phyloP scores from a whole-genome alignment of 1,284 basidiomycete species.

The Stygiomarasmius scandens region DNA sequence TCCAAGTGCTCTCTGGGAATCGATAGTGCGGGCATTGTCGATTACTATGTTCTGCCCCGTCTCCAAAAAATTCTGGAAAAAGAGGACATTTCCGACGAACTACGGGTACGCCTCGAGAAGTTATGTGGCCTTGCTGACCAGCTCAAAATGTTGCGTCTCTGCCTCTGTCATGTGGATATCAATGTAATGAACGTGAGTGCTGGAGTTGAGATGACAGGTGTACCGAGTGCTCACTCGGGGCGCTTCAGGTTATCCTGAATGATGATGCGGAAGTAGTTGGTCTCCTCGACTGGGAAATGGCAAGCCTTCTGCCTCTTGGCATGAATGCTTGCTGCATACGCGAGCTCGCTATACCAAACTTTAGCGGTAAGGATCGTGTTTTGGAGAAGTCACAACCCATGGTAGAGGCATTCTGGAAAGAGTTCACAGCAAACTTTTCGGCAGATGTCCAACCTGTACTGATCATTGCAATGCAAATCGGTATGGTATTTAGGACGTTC shows the following conservation, averaged over 20 bases:
- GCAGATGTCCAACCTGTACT: background rate
- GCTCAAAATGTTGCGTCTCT: background rate
- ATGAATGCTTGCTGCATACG: slow-evolving; percentile 10
- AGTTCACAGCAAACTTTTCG: background rate
- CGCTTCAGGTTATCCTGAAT: background rate
- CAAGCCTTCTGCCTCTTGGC: slow-evolving; percentile 6
- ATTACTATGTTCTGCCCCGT: background rate
- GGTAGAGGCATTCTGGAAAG: slow-evolving; percentile 5
- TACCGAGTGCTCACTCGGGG: background rate
- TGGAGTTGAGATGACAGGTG: background rate
- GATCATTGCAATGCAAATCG: slow-evolving; percentile 8
- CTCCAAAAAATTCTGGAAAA: slow-evolving; percentile 1
- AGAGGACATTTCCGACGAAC: background rate
- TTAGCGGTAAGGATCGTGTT: background rate
- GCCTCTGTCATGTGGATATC: slow-evolving; percentile 8
- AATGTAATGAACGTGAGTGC: slow-evolving; percentile 7
- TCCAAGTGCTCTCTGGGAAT: background rate
- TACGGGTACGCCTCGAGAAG: background rate
- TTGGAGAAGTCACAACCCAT: background rate
- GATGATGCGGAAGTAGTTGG: slow-evolving; percentile 1
- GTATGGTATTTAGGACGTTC: slow-evolving; percentile 2
- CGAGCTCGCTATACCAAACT: background rate
- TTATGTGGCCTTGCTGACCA: background rate
- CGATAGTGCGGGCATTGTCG: background rate
- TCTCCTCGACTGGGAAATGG: slow-evolving; percentile 6